Conservation (phyloP, 768 basidiomycete species). For the Rhizopogon roseolus region DNA sequence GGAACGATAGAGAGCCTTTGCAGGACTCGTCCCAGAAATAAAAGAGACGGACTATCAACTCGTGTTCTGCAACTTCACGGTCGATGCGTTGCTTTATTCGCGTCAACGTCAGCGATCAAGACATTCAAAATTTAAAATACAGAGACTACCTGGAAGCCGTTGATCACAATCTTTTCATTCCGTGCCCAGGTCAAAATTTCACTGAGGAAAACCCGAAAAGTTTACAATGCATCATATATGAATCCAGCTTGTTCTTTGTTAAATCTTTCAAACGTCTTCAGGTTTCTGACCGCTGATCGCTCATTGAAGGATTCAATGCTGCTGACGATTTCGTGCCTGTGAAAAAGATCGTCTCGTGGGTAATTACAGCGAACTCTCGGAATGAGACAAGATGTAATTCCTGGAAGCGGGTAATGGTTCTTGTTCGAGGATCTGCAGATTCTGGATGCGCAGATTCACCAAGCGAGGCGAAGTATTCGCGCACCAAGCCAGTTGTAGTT, state of each 20-base stretch:
- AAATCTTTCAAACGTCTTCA: constrained; percentile 76
- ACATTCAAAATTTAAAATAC: constrained; percentile 4
- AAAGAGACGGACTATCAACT: constrained; percentile 90
- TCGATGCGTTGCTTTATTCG: constrained; percentile 73
- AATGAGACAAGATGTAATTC: constrained; percentile 95
- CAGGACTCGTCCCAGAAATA: constrained; percentile 89
- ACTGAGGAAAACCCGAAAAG: constrained; percentile 86
- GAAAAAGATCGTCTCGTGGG: constrained; percentile 85
- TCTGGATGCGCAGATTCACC: constrained; percentile 92
- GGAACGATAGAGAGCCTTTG: constrained; percentile 83
- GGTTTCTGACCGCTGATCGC: constrained; percentile 83
- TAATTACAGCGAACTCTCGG: constrained; percentile 94
- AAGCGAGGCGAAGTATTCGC: constrained; percentile 89
- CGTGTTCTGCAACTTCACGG: constrained; percentile 90
- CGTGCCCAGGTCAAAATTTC: constrained; percentile 95
- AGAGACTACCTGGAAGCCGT: constrained; percentile 76
- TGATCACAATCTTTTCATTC: constrained; percentile 87
- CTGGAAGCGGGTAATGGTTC: constrained; percentile 96
- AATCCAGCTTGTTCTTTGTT: constrained; percentile 82
- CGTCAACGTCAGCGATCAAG: constrained; percentile 4
- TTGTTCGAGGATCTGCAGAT: constrained; percentile 80
- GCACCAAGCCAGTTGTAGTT: constrained; percentile 65
- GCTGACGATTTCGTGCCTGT: constrained; percentile 85
- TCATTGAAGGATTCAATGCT: constrained; percentile 94
- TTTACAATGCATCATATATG: constrained; percentile 89